Evolutionary conservation across 441 rosid genomes (phyloP).

Genomic region (Biscutella auriculata): DNA sequence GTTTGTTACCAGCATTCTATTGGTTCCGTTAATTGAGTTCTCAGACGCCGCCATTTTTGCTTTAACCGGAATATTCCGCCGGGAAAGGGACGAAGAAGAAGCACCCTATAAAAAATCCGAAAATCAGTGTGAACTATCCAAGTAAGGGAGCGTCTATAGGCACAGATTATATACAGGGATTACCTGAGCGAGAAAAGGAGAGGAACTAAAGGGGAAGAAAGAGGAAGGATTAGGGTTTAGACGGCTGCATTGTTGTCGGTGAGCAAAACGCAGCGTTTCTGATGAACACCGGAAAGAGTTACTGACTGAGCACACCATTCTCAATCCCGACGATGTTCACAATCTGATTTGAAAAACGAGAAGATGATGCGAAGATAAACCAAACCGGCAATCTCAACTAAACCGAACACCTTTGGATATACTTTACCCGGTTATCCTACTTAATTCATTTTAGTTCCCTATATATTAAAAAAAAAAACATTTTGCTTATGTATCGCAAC

Average conservation of each 20-base stretch:
- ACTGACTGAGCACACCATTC: constrained; percentile 36
- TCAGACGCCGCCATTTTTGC: constrained; percentile 50
- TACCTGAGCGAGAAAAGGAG: constrained; percentile 25
- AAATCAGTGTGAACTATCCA: neutral
- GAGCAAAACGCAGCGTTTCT: constrained; percentile 35
- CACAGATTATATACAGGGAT: no score
- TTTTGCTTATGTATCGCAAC: no score
- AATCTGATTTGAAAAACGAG: no score
- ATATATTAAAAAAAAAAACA: no score
- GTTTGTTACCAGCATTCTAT: constrained; percentile 57
- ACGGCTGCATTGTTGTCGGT: constrained; percentile 18
- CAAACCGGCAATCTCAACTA: no score
- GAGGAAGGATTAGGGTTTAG: constrained; percentile 29
- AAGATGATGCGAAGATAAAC: no score
- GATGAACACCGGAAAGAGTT: constrained; percentile 29
- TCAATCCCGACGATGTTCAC: constrained; percentile 1
- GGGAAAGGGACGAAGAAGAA: constrained; percentile 24
- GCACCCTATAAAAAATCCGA: neutral
- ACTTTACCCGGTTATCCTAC: no score
- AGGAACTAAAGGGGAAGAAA: constrained; percentile 16
- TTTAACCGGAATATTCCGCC: constrained; percentile 22
- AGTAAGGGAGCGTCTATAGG: no score
- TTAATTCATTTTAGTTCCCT: no score
- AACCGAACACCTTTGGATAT: no score
- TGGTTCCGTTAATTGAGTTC: constrained; percentile 39